Percentiles rank a stretch among this genome's conserved stretches.
phyloP scores from a whole-genome alignment of 495 filamentous ascomycete species.

The Cairneyella variabilis region DNA sequence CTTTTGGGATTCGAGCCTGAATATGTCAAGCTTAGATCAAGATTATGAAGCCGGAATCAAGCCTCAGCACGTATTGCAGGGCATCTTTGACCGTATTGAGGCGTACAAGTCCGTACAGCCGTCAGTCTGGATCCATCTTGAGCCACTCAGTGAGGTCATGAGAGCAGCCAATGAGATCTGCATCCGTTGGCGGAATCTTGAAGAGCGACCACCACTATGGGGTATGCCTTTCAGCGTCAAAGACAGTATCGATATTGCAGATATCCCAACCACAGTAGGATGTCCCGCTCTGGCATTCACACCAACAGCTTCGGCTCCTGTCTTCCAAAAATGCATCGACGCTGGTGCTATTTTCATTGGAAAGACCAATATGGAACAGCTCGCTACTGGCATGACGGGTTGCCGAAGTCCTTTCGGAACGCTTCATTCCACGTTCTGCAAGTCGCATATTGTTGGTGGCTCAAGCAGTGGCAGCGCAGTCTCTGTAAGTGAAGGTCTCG shows the following conservation, averaged over 20 bases:
- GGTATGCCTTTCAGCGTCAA: slow-evolving; percentile 57
- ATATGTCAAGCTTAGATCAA: slow-evolving; percentile 16
- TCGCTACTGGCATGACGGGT: slow-evolving; percentile 46
- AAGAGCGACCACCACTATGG: slow-evolving; percentile 29
- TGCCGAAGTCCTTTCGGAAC: slow-evolving; percentile 24
- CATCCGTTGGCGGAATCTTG: slow-evolving; percentile 17
- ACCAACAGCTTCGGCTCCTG: slow-evolving; percentile 9
- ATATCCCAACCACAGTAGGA: slow-evolving; percentile 18
- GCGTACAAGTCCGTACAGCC: slow-evolving; percentile 22
- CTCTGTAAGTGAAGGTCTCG: slow-evolving; percentile 50
- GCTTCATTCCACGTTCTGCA: slow-evolving; percentile 23
- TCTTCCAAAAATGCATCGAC: slow-evolving; percentile 21
- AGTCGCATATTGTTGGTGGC: slow-evolving; percentile 38
- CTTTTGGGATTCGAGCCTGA: slow-evolving; percentile 24
- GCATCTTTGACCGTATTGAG: slow-evolving; percentile 23
- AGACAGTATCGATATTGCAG: slow-evolving; percentile 42
- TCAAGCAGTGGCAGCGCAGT: slow-evolving; percentile 58
- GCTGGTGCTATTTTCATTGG: slow-evolving; percentile 47
- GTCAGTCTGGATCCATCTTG: slow-evolving; percentile 23
- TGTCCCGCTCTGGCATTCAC: slow-evolving; percentile 19
- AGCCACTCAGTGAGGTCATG: slow-evolving; percentile 16
- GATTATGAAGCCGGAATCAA: slow-evolving; percentile 24
- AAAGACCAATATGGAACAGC: slow-evolving; percentile 54
- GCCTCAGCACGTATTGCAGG: slow-evolving; percentile 19
- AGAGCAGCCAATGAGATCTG: slow-evolving; percentile 11